A percentile compares a stretch with the other conserved stretches of the same genome.
Evolutionary conservation across 805 yeast genomes (phyloP).

Genomic region (Schizosaccharomyces octosporus): DNA sequence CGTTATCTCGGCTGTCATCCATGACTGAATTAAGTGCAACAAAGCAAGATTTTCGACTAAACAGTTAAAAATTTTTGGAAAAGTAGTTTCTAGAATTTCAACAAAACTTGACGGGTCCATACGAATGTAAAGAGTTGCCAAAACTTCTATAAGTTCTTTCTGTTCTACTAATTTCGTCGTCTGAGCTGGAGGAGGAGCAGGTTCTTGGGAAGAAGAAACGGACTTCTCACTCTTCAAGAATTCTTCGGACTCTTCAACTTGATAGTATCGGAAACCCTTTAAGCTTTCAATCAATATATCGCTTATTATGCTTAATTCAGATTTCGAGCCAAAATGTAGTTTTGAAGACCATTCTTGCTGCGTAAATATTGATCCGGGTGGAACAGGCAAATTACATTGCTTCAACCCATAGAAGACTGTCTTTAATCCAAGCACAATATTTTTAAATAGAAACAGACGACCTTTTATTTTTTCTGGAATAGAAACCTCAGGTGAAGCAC

Average conservation of each 20-base stretch:
- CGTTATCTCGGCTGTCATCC: constrained; percentile 80
- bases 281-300: constrained; percentile 65
- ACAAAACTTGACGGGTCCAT: constrained; percentile 88
- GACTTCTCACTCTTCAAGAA: constrained; percentile 8
- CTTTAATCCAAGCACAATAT: constrained; percentile 69
- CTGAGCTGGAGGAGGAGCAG: constrained; percentile 3
- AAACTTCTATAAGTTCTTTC: constrained; percentile 81
- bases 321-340: constrained; percentile 56
- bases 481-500: not conserved
- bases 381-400: constrained; percentile 63
- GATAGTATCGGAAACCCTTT: constrained; percentile 53
- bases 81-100: constrained; percentile 64
- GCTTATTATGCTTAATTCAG: constrained; percentile 57
- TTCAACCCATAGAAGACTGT: constrained; percentile 75
- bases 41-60: constrained; percentile 66
- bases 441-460: constrained; percentile 66
- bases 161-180: constrained; percentile 35
- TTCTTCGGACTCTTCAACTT: constrained; percentile 11
- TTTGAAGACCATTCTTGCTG: constrained; percentile 56
- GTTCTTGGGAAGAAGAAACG: constrained; percentile 14
- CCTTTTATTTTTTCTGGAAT: constrained; percentile 25
- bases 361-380: constrained; percentile 23
- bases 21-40: constrained; percentile 77
- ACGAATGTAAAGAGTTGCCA: constrained; percentile 80
- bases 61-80: constrained; percentile 50